These are phyloP conservation scores for Heracleum sosnowskyi DNA, from an alignment of 129 eudicot species.

Conservation along the genomic window DNA sequence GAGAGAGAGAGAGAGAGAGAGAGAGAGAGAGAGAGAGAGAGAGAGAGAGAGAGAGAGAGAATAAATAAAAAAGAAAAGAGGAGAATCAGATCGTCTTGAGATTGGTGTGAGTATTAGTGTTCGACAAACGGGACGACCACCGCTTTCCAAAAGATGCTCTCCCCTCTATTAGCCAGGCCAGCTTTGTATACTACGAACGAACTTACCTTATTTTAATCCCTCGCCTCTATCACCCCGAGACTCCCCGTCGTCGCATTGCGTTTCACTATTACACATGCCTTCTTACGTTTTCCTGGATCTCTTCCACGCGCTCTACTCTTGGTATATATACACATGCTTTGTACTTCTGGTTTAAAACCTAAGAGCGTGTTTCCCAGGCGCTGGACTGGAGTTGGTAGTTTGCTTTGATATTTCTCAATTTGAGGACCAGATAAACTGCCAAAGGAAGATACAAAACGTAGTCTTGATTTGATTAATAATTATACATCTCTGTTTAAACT, in stretches of 20 bases:
- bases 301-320: neutral
- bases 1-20: no score
- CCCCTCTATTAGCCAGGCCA: conserved; percentile 6
- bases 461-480: neutral
- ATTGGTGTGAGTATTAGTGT: conserved; percentile 30
- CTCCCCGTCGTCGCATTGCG: conserved; percentile 4
- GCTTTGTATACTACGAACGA: conserved; percentile 15
- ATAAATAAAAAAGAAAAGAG: neutral
- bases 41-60: no score
- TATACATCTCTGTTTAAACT: neutral
- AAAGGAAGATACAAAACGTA: conserved; percentile 5
- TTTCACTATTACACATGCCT: conserved; percentile 5
- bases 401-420: neutral
- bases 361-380: neutral
- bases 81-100: conserved; percentile 54
- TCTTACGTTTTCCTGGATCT: neutral
- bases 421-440: neutral
- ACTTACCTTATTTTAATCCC: neutral
- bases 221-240: conserved; percentile 21
- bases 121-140: conserved; percentile 45
- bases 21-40: no score
- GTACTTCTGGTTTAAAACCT: no score
- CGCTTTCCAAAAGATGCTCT: conserved; percentile 63
- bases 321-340: neutral
- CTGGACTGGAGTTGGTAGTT: neutral